Evolutionary conservation across 306 rosid genomes (phyloP).

Genomic region (Senna siamea): DNA sequence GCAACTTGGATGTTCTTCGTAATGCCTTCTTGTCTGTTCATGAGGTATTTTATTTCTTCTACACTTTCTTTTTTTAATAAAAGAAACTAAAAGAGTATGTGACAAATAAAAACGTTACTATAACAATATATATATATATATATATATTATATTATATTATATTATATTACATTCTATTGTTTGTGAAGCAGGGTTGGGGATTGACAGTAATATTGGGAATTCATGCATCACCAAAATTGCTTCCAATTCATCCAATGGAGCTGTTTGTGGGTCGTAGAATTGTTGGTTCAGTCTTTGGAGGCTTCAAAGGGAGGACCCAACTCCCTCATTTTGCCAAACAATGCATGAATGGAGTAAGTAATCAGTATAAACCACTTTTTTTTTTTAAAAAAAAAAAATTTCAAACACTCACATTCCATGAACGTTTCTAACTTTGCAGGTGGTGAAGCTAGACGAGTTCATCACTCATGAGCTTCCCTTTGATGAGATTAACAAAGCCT

Average conservation of each 20-base stretch:
- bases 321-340: conserved; percentile 58
- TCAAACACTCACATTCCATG: background rate
- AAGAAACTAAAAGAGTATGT: too few species aligned
- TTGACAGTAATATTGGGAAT: conserved; percentile 55
- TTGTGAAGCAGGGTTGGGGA: conserved; percentile 62
- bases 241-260: conserved; percentile 74
- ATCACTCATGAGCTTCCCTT: conserved; percentile 72
- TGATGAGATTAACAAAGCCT: conserved; percentile 66
- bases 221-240: conserved; percentile 50
- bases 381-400: too few species aligned
- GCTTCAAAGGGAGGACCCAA: conserved; percentile 65
- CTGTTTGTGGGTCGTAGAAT: conserved; percentile 53
- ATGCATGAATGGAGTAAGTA: conserved; percentile 67
- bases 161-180: too few species aligned
- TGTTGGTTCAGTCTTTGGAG: conserved; percentile 55
- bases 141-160: too few species aligned
- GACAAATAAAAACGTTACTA: too few species aligned
- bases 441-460: conserved; percentile 56
- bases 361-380: background rate
- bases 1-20: conserved; percentile 46
- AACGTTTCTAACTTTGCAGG: conserved; percentile 46
- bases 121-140: too few species aligned
- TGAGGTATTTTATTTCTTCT: conserved; percentile 34
- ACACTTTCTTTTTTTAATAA: too few species aligned
- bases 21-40: conserved; percentile 57